phyloP scores from a whole-genome alignment of 257 asterid species.

The Echites panduratus region DNA sequence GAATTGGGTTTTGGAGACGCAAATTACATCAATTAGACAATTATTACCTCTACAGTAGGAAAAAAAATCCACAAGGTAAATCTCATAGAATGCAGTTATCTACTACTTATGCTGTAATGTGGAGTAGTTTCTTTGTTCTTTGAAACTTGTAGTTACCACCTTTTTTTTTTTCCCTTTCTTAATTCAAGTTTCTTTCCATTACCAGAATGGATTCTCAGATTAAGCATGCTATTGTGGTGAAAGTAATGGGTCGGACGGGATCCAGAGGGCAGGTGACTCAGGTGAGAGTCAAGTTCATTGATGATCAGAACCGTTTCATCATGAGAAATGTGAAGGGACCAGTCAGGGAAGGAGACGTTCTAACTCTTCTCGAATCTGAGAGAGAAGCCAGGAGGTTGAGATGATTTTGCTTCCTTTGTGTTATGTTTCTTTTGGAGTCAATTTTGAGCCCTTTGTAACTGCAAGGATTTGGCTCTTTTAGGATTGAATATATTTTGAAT shows the following conservation, averaged over 20 bases:
- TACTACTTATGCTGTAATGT: no score
- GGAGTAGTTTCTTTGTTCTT: no score
- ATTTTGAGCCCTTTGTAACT: no score
- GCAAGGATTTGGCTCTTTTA: no score
- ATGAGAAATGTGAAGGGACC: conserved; percentile 39
- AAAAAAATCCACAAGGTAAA: no score
- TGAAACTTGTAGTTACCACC: no score
- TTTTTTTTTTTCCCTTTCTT: no score
- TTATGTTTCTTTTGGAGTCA: neutral
- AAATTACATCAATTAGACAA: no score
- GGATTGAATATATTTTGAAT: no score
- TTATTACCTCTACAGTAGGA: no score
- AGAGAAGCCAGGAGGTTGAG: conserved; percentile 35
- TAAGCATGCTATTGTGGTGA: conserved; percentile 29
- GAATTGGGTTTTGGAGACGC: no score
- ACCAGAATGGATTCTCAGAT: conserved; percentile 33
- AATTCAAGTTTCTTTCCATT: neutral
- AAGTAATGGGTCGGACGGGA: conserved; percentile 30
- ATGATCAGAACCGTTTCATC: conserved; percentile 27
- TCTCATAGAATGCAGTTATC: no score
- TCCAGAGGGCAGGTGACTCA: conserved; percentile 33
- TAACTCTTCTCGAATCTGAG: conserved; percentile 31
- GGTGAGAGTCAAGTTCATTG: conserved; percentile 33
- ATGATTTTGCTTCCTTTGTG: conserved; percentile 1
- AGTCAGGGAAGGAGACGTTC: conserved; percentile 32